These are phyloP conservation scores for Elaeis oleifera DNA, from an alignment of 202 grass and related monocot genomes.

Conservation along the genomic window DNA sequence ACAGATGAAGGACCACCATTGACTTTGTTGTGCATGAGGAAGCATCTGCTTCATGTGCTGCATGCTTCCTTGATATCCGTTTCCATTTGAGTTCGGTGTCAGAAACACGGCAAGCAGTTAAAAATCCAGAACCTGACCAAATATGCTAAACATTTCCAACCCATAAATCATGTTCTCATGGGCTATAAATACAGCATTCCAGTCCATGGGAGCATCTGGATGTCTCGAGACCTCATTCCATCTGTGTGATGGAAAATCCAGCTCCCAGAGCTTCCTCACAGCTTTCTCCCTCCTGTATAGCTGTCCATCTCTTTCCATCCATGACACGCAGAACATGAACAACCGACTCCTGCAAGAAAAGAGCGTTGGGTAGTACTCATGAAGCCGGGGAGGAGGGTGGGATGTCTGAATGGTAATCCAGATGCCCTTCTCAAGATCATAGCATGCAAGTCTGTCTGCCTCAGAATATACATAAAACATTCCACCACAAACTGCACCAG, in stretches of 20 bases:
- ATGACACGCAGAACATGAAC: slow-evolving; percentile 80
- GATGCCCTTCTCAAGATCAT: slow-evolving; percentile 51
- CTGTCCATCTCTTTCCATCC: slow-evolving; percentile 55
- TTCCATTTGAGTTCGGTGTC: slow-evolving; percentile 40
- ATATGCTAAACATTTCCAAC: slow-evolving; percentile 95
- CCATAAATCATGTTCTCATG: slow-evolving; percentile 46
- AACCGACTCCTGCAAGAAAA: slow-evolving; percentile 47
- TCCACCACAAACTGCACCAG: slow-evolving; percentile 49
- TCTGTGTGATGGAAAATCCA: slow-evolving; percentile 33
- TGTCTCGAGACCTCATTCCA: slow-evolving; percentile 62
- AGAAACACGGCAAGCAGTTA: slow-evolving; percentile 51
- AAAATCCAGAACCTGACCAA: slow-evolving; percentile 87
- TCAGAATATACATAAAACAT: slow-evolving; percentile 81
- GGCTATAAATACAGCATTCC: slow-evolving; percentile 43
- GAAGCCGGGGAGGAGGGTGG: slow-evolving; percentile 43
- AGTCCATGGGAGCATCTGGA: slow-evolving; percentile 90
- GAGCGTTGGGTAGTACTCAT: slow-evolving; percentile 65
- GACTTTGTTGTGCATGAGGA: slow-evolving; percentile 72
- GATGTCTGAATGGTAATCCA: slow-evolving; percentile 56
- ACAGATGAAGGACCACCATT: slow-evolving; percentile 55
- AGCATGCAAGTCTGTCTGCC: slow-evolving; percentile 60
- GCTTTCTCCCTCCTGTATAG: slow-evolving; percentile 57
- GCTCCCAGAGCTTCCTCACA: slow-evolving; percentile 77
- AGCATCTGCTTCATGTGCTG: slow-evolving; percentile 41
- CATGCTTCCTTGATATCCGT: slow-evolving; percentile 49